Base-by-base conservation (phyloP, 2,329 filamentous ascomycete species). In the Lizonia empirigonia region DNA sequence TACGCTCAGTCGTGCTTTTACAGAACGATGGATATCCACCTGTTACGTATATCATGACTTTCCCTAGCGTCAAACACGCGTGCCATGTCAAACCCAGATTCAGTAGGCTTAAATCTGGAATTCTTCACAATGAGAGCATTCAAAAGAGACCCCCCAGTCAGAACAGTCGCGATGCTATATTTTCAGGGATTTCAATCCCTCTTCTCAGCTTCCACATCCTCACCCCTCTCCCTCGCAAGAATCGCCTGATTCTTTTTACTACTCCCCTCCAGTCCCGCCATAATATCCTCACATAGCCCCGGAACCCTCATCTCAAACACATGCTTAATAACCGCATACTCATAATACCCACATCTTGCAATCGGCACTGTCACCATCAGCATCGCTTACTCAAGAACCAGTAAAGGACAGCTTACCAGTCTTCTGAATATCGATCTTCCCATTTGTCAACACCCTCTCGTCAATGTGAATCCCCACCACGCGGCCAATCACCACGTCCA, bases 301-400 rank as follows among this genome's bases (percentile, higher is more conserved):
- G 79, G 79, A 51, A 80, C 76, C 4, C 73, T 67, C 83, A 86
- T 86, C 39, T 85, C 82, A 69, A 86, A 86, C 1, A 80, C 78
- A 18, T 82, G 77, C 42, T 72, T 71, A 2, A 85, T 73, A 9
- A 82, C 80, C 1, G 79, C 74, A 70, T 85, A 86, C 64, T 85
- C 75, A 60, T 80, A 82, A 64, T 86, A 86, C 13, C 83, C 83
- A 62, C 79, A 84, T 20, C 84, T 69, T 6, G 82, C 84, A 68
- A 86, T 85, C 4, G 83, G 83, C 70, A 77, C 49, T 46, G 7
- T 2, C 3, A 2, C 1, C n/a, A 19, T 51, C 20, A 51, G 30
- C 23, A 29, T 13, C 8, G 7, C 5, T 5, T 13, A n/a, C n/a
- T 1, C 8, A 19, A 15, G 9, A 20, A 36, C 7, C 10, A 44